Evolutionary conservation across 352 stramenopile species (phyloP), one percentile per base, ranked within the genome.

Genomic region (Aphanomyces stellatus): DNA sequence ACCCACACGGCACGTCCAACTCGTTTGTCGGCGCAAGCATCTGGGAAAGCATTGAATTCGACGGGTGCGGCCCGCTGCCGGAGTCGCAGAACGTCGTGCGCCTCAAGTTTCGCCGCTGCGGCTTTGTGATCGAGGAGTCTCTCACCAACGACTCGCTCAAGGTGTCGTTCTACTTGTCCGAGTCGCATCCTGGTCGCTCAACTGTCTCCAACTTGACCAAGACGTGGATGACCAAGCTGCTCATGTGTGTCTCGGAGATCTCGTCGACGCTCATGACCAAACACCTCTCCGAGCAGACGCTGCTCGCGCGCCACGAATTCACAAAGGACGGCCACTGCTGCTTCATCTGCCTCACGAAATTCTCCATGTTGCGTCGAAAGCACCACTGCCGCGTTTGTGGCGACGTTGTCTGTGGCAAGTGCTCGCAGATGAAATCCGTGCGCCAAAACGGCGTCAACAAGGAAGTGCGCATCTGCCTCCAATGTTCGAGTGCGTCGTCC

Each of bases 371-470:
- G 49, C 82, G 84, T 0, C 82, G 84, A 43, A 93, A 93, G 72
- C 86, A 94, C 65, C 86, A 94, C 71, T 94, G 86, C 69, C 81
- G 84, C 40, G 75, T 94, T 1, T 94, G 86, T 55, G 86, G 84
- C 34, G 86, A 94, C 55, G 82, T 94, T 13, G 81, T 92, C 8
- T 94, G 86, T 67, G 88, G 78, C 76, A 91, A 86, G 53, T 94
- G 86, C 69, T 91, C 81, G 1, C 81, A 93, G 62, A 80, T 91
- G 42, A 90, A 89, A 69, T 88, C 69, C 6, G 60, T 93, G 11
- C 82, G 83, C 19, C 80, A 91, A 41, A 70, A 76, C 27, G 83
- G 73, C 34, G 37, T 82, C 8, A 88, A 79, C 64, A 87, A 84
- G 62, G 85, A 93, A 34, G 75, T 93, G 46, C 83, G 85, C 49